phyloP scores from a whole-genome alignment of 345 rosid species.

The Combretum micranthum region DNA sequence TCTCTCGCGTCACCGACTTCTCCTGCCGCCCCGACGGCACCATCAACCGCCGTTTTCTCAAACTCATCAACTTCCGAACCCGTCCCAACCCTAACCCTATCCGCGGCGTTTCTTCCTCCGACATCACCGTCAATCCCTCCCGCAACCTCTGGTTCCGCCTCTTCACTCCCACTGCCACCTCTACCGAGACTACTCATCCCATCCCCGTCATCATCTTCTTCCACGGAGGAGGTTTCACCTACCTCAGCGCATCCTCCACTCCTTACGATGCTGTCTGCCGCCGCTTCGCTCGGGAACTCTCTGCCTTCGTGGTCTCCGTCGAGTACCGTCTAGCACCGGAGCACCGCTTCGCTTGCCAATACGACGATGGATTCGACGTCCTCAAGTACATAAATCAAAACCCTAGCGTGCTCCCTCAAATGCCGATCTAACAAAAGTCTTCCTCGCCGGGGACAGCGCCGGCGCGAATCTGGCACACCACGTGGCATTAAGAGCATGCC shows the following conservation, averaged over 20 bases:
- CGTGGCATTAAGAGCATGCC: conserved; percentile 39
- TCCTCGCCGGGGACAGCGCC: conserved; percentile 75
- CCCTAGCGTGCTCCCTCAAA: conserved; percentile 28
- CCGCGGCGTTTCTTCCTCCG: conserved; percentile 44
- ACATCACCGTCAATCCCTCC: conserved; percentile 42
- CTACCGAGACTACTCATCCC: conserved; percentile 2
- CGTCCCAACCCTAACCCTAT: conserved; percentile 41
- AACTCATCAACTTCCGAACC: conserved; percentile 38
- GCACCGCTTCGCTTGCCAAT: conserved; percentile 61
- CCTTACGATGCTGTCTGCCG: conserved; percentile 61
- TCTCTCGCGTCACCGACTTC: conserved; percentile 31
- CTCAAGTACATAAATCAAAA: conserved; percentile 43
- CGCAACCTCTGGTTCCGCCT: conserved; percentile 81
- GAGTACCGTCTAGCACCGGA: conserved; percentile 80
- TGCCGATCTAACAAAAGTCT: conserved; percentile 52
- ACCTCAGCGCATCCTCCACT: conserved; percentile 40
- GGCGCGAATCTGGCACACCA: conserved; percentile 83
- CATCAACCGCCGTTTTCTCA: conserved; percentile 51
- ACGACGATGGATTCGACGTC: conserved; percentile 72
- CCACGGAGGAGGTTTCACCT: conserved; percentile 85
- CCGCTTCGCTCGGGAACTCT: conserved; percentile 40
- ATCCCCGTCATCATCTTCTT: conserved; percentile 73
- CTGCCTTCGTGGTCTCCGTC: conserved; percentile 60
- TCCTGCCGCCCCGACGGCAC: conserved; percentile 48
- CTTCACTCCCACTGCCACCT: conserved; percentile 25